Evolutionary conservation across 192 early-diverging fungal genomes (phyloP), one percentile per base, ranked within the genome.

Genomic region (Ramicandelaber brevisporus): DNA sequence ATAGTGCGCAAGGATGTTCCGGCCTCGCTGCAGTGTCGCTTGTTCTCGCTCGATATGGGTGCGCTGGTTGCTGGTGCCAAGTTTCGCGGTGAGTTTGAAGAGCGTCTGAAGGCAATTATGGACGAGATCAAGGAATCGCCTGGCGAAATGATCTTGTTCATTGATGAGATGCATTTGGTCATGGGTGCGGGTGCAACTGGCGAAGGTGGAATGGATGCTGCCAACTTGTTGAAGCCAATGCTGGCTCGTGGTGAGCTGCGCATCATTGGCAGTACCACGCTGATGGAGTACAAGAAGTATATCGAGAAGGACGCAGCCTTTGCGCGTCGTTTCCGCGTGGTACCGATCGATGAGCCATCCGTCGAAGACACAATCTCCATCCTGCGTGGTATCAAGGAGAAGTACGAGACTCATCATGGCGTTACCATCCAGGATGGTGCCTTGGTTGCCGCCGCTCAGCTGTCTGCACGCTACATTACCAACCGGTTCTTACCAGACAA

Each of bases 61-160:
- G 78, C 92, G 3, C 49, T 81, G 15, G 51, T 73, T 20, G 88
- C 92, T 3, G 92, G 92, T 22, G 77, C 88, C 22, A 89, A 89
- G 52, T 95, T 85, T 51, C 71, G 80, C 28, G 92, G 92, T 37
- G 87, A 98, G 61, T 98, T 95, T 36, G 92, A 98, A 45, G 89
- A 95, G 45, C 73, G 92, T 14, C 65, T 98, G 21, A 95, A 98
- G 66, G 61, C 81, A 0, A 78, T 98, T 5, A 59, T 98, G 22
- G 87, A 89, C 44, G 88, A 98, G 53, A 76, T 92, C 31, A 78
- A 75, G 35, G 78, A 92, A 15, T 70, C 83, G 13, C 61, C 76
- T 20, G 80, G 76, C 19, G 70, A 72, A 11, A 68, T 83, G 14
- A 98, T 98, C 34, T 52, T 98, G 16, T 98, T 98, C 48, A 90